A percentile compares a stretch with the other conserved stretches of the same genome.
Evolutionary conservation across 306 rosid species (phyloP).

Genomic region (cucumber (Cucumis sativus)): DNA sequence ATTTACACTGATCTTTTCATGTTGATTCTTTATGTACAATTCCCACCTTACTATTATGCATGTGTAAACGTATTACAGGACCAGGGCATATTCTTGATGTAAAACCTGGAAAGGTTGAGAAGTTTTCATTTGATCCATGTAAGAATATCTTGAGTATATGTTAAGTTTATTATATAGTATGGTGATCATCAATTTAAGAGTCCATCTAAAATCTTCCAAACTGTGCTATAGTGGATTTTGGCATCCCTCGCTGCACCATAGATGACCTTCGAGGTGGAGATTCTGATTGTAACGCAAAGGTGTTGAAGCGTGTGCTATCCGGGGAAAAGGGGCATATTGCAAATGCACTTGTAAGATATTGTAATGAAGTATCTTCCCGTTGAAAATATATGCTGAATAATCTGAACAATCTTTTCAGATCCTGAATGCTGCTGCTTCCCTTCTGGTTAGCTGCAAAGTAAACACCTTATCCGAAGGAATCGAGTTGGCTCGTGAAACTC

Average conservation of each 20-base stretch:
- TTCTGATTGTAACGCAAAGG: constrained; percentile 60
- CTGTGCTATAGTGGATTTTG: constrained; percentile 52
- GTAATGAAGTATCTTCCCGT: neutral
- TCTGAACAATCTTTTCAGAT: constrained; percentile 29
- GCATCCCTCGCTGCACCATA: constrained; percentile 75
- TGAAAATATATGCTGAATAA: constrained; percentile 1
- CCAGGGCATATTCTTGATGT: constrained; percentile 83
- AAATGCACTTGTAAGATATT: constrained; percentile 67
- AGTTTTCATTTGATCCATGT: constrained; percentile 84
- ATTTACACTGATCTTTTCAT: neutral
- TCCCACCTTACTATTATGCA: neutral
- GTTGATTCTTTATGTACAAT: neutral
- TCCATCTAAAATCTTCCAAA: neutral
- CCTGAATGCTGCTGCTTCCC: constrained; percentile 84
- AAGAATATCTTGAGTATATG: constrained; percentile 22
- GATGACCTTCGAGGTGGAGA: constrained; percentile 68
- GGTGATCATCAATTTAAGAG: neutral
- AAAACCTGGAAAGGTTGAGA: constrained; percentile 57
- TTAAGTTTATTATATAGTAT: constrained; percentile 5
- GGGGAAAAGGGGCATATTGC: constrained; percentile 79
- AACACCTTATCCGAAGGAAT: constrained; percentile 61
- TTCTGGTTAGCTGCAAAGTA: constrained; percentile 53
- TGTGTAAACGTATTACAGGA: constrained; percentile 32
- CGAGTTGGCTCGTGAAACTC: constrained; percentile 58
- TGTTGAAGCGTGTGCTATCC: constrained; percentile 53